These are phyloP conservation scores for Euphorbia tirucalli DNA, from an alignment of 345 rosid genomes.

Conservation along the genomic window DNA sequence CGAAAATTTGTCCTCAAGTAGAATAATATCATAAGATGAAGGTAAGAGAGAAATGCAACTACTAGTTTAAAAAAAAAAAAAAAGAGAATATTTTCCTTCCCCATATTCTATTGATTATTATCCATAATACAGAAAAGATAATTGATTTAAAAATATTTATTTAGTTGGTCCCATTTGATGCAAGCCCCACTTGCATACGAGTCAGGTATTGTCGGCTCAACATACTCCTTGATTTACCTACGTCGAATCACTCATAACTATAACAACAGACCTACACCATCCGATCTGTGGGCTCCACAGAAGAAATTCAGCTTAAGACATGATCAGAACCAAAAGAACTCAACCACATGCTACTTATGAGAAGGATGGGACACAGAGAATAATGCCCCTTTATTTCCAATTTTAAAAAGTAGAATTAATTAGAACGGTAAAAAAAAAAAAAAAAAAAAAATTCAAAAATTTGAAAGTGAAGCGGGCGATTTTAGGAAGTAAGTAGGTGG, in stretches of 20 bases:
- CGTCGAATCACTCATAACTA: not conserved
- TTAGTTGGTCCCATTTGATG: not conserved
- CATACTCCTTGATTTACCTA: not conserved
- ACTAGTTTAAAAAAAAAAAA: no score
- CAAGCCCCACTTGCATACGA: not conserved
- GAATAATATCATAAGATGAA: no score
- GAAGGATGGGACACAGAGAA: not conserved
- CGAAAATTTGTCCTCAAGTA: no score
- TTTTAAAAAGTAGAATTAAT: not conserved
- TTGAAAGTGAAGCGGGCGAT: conserved; percentile 8
- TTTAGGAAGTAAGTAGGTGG: not conserved
- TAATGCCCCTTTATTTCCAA: not conserved
- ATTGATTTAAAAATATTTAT: not conserved
- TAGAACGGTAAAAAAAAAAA: not conserved
- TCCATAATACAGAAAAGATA: not conserved
- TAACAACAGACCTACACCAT: not conserved
- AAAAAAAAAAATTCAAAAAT: not conserved
- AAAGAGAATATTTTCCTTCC: not conserved
- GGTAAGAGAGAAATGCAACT: no score
- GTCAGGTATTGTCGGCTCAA: not conserved
- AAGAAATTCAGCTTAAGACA: not conserved
- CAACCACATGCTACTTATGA: no score
- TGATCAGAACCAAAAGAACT: no score
- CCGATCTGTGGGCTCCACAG: not conserved
- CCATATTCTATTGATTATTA: no score